Evolutionary conservation across 805 yeast genomes (phyloP), one percentile per base, ranked within the genome.

Genomic region (Saturnispora bothae): DNA sequence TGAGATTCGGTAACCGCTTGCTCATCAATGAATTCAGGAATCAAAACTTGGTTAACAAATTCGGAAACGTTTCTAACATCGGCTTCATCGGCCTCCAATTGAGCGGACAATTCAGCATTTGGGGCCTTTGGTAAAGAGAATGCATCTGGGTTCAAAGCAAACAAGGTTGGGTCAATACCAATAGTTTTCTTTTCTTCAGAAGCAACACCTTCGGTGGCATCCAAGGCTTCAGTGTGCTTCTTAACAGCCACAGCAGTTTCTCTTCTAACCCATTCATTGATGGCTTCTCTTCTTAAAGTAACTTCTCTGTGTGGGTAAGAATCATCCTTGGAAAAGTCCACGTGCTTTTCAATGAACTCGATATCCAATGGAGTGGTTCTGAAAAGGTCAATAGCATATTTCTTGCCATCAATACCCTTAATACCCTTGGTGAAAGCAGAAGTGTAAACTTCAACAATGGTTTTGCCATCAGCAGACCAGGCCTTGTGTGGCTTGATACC

Each of bases 371-470:
- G 97, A 13, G 94, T 73, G 13, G 88, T 66, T 51, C 92, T 73
- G 65, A 77, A 83, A 46, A 89, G 66, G 52, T 92, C 97, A 51
- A 89, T 71, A 46, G 86, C 64, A 54, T 89, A 92, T 44, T 75
- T 72, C 49, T 96, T 75, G 29, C 82, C 82, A 55, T 89, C 97
- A 41, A 78, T 71, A 36, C 97, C 96, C 27, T 64, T 59, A 53
- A 88, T 70, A 48, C 96, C 96, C 61, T 89, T 89, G 19, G 85
- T 73, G 46, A 82, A 88, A 38, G 78, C 69, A 2, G 95, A 79
- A 5, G 86, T 73, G 22, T 70, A 71, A 31, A 84, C 61, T 36
- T 73, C 73, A 16, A 60, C 56, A 22, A 62, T 60, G 15, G 62
- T 55, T 2, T 57, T 44, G 17, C 71, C 73, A 19, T 66, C 67